phyloP scores from a whole-genome alignment of 1,284 basidiomycete genomes.

The Melanopsichium pennsylvanicum region DNA sequence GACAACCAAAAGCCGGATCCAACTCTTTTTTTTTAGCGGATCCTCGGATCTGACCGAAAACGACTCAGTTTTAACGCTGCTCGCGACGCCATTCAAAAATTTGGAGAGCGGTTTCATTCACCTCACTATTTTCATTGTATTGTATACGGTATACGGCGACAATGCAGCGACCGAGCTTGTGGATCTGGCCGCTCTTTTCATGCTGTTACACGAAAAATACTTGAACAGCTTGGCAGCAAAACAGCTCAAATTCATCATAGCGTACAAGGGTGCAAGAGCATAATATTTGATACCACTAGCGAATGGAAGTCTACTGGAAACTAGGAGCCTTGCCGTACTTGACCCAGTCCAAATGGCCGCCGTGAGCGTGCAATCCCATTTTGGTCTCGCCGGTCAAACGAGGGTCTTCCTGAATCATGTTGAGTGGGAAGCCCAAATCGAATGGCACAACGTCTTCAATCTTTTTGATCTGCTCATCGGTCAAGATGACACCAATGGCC shows the following conservation, averaged over 20 bases:
- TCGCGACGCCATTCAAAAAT: background rate
- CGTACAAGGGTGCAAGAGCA: no score
- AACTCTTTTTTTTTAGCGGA: no score
- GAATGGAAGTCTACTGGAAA: constrained; percentile 23
- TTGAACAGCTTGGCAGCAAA: no score
- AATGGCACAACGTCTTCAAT: constrained; percentile 45
- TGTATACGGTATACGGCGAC: no score
- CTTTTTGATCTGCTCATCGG: constrained; percentile 49
- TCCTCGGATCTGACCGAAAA: constrained; percentile 17
- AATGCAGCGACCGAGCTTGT: no score
- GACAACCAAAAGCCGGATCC: constrained; percentile 5
- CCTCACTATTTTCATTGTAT: no score
- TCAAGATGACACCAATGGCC: constrained; percentile 43
- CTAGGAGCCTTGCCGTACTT: constrained; percentile 38
- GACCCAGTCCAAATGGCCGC: constrained; percentile 46
- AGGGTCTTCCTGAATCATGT: constrained; percentile 29
- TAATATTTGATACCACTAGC: no score
- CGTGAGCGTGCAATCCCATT: constrained; percentile 20
- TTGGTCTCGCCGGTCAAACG: constrained; percentile 29
- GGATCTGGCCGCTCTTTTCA: no score
- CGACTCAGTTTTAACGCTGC: background rate
- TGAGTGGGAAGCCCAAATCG: constrained; percentile 58
- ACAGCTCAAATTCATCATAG: no score
- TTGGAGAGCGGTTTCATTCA: no score
- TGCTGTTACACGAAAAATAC: no score